Base-by-base conservation (phyloP, 108 stramenopile species). In the Conticribra weissflogii region DNA sequence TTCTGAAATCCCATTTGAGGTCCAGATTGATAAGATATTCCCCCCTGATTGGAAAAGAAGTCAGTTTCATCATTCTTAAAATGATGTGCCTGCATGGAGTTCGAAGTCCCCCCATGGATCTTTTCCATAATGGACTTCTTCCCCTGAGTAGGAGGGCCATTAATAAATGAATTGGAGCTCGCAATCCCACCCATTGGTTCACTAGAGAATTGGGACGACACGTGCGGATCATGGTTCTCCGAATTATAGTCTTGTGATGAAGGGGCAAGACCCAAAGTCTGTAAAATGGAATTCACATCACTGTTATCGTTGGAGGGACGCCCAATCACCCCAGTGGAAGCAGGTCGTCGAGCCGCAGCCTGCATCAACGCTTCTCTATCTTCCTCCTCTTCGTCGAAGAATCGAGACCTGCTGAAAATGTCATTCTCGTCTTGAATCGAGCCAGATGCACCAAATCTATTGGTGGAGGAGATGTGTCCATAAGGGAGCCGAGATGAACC, bases 301-400 rank as follows among this genome's bases (percentile, higher is more conserved):
- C 31, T 67, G 25, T 55, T 49, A 34, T 54, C 46, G 27, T 34
- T 63, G 49, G 44, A 54, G 4, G 63, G 47, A 14, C 63, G 63
- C 21, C 80, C 82, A 36, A 87, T 83, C 9, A 83, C 84, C 44
- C 87, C 87, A 8, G 87, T 84, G n/a, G 87, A 88, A 16, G 87
- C 85, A 29, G 87, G 77, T 16, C 87, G 82, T 21, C 71, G 72
- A 29, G 70, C 63, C 14, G 63, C 77, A 15, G 63, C 48, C 12
- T 70, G 70, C 34, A 83, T 48, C 14, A 82, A 52, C 29, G 51
- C 52, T 16, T 58, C 74, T 3, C 31, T 62, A 59, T 79, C 81
- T n/a, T 65, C 69, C 44, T 71, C 69, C 47, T 71, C 72, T 30
- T 54, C 54, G n/a, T 72, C 71, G 28, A 72, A 72, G 52, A 72